Evolutionary conservation across 2,329 filamentous ascomycete species (phyloP).

Genomic region (Hypoxylon sp.): DNA sequence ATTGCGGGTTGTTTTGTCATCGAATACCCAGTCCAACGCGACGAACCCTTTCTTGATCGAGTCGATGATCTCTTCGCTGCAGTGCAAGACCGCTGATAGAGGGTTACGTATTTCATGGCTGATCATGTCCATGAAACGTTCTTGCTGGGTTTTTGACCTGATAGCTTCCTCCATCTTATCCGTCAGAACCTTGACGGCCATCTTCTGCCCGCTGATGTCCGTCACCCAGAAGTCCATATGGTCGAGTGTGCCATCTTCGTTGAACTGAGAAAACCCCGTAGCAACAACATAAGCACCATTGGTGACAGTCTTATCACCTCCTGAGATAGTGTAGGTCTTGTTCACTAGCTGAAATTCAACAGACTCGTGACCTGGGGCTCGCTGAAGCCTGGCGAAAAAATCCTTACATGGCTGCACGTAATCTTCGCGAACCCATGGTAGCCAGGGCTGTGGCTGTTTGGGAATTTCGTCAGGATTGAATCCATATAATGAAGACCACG

Average conservation of each 20-base stretch:
- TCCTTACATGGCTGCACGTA: conserved; percentile 42
- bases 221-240: conserved; percentile 53
- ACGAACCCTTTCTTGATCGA: conserved; percentile 44
- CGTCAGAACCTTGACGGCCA: conserved; percentile 48
- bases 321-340: conserved; percentile 46
- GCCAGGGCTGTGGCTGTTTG: conserved; percentile 45
- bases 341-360: conserved; percentile 47
- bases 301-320: conserved; percentile 45
- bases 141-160: conserved; percentile 49
- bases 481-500: conserved; percentile 48
- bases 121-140: conserved; percentile 54
- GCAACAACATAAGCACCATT: conserved; percentile 45
- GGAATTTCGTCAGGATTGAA: conserved; percentile 32
- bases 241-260: conserved; percentile 47
- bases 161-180: conserved; percentile 53
- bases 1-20: not conserved
- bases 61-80: conserved; percentile 51
- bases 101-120: conserved; percentile 54
- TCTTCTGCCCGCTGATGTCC: conserved; percentile 51
- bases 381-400: conserved; percentile 40
- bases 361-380: conserved; percentile 36
- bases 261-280: conserved; percentile 49
- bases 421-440: conserved; percentile 45
- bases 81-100: conserved; percentile 51
- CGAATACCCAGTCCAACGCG: conserved; percentile 21